A percentile compares a stretch with the other conserved stretches of the same genome.
Evolutionary conservation across 2,329 filamentous ascomycete species (phyloP).

Genomic region (Colletotrichum somersetense): DNA sequence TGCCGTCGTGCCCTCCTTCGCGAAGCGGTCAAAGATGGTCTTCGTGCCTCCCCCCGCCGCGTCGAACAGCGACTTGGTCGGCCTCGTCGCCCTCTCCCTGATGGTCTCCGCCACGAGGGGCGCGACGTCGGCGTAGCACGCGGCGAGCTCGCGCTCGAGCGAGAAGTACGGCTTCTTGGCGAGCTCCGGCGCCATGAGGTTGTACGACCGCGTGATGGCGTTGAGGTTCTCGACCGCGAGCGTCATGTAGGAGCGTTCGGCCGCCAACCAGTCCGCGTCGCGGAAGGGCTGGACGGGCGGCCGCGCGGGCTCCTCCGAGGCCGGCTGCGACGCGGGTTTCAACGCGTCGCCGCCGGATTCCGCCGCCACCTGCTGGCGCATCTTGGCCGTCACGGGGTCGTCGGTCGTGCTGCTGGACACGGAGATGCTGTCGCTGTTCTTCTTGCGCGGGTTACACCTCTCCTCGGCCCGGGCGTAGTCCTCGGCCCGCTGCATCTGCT

Average conservation of each 20-base stretch:
- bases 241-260: conserved; percentile 80
- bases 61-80: conserved; percentile 49
- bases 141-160: conserved; percentile 82
- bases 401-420: conserved; percentile 62
- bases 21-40: conserved; percentile 73
- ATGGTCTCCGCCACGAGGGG: conserved; percentile 81
- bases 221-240: conserved; percentile 85
- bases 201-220: conserved; percentile 85
- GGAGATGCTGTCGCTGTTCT: conserved; percentile 60
- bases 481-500: conserved; percentile 78
- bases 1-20: conserved; percentile 62
- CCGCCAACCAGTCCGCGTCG: conserved; percentile 79
- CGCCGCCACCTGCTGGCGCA: conserved; percentile 49
- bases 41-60: conserved; percentile 53
- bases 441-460: conserved; percentile 69
- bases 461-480: conserved; percentile 82
- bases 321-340: conserved; percentile 17
- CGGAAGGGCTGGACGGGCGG: conserved; percentile 75
- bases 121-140: conserved; percentile 89
- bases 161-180: conserved; percentile 94
- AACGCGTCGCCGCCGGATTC: background rate
- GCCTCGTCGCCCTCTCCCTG: conserved; percentile 70
- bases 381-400: conserved; percentile 62
- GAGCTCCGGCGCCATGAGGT: conserved; percentile 91
- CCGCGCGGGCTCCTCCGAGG: conserved; percentile 13